Base-by-base conservation (phyloP, 1,284 basidiomycete species). In the Sporisorium sorghi region DNA sequence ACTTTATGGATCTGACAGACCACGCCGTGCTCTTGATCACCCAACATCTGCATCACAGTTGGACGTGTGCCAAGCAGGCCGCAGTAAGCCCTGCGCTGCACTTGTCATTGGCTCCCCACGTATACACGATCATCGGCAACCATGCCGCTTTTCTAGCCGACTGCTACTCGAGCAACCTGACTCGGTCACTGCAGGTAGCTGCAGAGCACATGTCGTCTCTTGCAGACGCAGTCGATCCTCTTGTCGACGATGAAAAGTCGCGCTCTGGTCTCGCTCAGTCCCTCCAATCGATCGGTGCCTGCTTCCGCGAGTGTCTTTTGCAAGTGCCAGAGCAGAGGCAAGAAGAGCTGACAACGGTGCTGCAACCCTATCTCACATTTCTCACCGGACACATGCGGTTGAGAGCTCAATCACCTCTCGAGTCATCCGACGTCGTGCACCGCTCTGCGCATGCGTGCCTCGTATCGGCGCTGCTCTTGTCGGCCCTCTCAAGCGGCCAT, bases 31-130 rank as follows among this genome's bases (percentile, higher is more conserved):
- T 64, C 7, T 26, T 66, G 19, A 35, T 73, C 17, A 44, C 43
- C 50, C 61, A 73, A 47, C 60, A 68, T 47, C 23, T 61, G n/a
- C 53, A 53, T 9, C 71, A 73, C 39, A 35, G 40, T 14, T 73
- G 71, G 71, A 69, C 65, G 11, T 60, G 61, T 30, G 61, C 61
- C 23, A 70, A 64, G 67, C 67, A 64, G 21, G 56, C 40, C 6
- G 21, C 47, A 14, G 5, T 54, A 3, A 24, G n/a, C 7, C 61
- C 67, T 1, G 44, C 57, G 2, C 24, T 55, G 32, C 47, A 64
- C 3, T 59, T 49, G 49, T 44, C 67, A 24, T 49, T 42, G 43
- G 53, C 67, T 26, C 26, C 57, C 1, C 47, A 70, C 10, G 43
- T 46, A 19, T 70, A 64, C 51, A n/a, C 37, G 3, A 40, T 52